Base-by-base conservation (phyloP, 352 stramenopile genomes). In the Pythium biforme region DNA sequence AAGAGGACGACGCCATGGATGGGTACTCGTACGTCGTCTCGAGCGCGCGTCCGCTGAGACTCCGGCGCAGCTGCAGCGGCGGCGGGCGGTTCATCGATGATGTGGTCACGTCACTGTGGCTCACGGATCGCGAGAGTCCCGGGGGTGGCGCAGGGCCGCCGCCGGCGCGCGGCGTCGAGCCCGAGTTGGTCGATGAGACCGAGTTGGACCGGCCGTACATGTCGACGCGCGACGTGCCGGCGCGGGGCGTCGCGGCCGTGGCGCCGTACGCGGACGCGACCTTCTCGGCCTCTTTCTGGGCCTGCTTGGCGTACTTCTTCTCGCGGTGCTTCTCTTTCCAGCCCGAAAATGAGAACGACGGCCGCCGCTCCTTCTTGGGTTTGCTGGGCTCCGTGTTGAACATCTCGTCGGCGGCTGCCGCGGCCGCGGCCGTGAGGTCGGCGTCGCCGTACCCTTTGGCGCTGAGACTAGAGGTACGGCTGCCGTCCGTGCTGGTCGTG, bases 241-340 rank as follows among this genome's bases (percentile, higher is more conserved):
- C 62, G 2, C 29, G 31, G n/a, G 53, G 57, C 14, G 64, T 64
- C n/a, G 64, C 51, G 29, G 53, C 64, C n/a, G 57, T 60, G 19
- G 64, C 64, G 46, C 53, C 55, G 39, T 59, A 63, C 20, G 55
- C 55, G 19, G 37, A 34, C 15, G 55, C 53, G 19, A 59, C 59
- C 22, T 72, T 68, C 23, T 68, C 62, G 26, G 54, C 62, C 6
- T 68, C 62, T 17, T 61, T 59, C 48, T 69, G 55, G 4, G 55
- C 59, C 58, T 70, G 55, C 46, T 70, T 58, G 33, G 57, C 58
- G 31, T 54, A 2, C 29, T 72, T 72, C 33, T 72, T 72, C 17
- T 64, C 65, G 59, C 60, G 59, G 46, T 68, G 65, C 39, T 72
- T 72, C 25, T 72, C 65, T 31, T 68, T 68, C 65, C 65, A 72